A percentile compares a stretch with the other conserved stretches of the same genome.
phyloP scores from a whole-genome alignment of 1,284 basidiomycete genomes.

The Moniliella sp. region DNA sequence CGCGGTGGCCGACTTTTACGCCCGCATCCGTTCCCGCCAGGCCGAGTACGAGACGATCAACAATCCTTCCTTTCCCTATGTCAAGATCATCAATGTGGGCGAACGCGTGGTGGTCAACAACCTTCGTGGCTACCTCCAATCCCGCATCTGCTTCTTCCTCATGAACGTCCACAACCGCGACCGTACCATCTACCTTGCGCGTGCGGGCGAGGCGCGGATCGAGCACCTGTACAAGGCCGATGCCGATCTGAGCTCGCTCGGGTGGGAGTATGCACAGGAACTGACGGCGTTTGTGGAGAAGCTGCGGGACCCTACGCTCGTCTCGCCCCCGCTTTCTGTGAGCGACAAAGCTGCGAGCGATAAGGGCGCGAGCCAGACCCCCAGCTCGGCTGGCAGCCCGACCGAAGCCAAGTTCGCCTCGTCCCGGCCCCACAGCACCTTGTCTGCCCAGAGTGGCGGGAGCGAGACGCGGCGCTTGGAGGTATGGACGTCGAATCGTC shows the following conservation, averaged over 20 bases:
- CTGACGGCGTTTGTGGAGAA: slow-evolving; percentile 28
- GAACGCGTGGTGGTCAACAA: slow-evolving; percentile 41
- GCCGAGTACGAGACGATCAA: slow-evolving; percentile 68
- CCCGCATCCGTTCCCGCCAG: slow-evolving; percentile 66
- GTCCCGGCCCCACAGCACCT: too few relatives aligned
- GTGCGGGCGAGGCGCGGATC: slow-evolving; percentile 43
- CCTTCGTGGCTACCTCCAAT: slow-evolving; percentile 62
- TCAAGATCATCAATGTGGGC: slow-evolving; percentile 82
- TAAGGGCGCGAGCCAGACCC: too few relatives aligned
- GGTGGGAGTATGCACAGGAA: slow-evolving; percentile 75
- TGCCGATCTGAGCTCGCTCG: slow-evolving; percentile 76
- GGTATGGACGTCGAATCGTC: slow-evolving; percentile 88
- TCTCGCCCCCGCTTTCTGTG: too few relatives aligned
- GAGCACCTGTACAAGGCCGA: slow-evolving; percentile 98
- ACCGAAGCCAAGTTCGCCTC: too few relatives aligned
- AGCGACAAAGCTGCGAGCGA: too few relatives aligned
- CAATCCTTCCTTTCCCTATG: slow-evolving; percentile 53
- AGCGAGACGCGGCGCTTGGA: too few relatives aligned
- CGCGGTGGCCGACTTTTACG: slow-evolving; percentile 74
- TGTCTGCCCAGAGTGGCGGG: too few relatives aligned
- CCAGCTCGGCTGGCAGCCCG: too few relatives aligned
- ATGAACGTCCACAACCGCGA: slow-evolving; percentile 92
- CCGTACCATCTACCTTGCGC: slow-evolving; percentile 47
- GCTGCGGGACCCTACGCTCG: slow-evolving; percentile 15
- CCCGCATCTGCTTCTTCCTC: slow-evolving; percentile 77